phyloP scores from a whole-genome alignment of 108 stramenopile genomes.

The Conticribra weissflogii region DNA sequence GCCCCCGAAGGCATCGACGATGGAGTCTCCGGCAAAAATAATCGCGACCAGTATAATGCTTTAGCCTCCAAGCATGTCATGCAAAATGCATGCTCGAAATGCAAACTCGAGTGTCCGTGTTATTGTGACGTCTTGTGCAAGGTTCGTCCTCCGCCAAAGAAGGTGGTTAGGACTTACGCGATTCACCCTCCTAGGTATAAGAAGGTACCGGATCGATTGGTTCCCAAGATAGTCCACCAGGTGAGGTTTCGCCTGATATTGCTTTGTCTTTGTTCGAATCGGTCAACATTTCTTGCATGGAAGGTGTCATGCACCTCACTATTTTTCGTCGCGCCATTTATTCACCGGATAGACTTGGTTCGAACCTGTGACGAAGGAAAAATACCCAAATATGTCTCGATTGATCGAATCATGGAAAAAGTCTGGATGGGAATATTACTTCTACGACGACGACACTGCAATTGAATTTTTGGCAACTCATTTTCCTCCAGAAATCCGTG shows the following conservation, averaged over 20 bases:
- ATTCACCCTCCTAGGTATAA: constrained; percentile 56
- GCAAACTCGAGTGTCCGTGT: constrained; percentile 47
- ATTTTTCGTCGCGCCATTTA: too few relatives aligned
- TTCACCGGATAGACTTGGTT: constrained; percentile 26
- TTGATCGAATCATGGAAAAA: constrained; percentile 73
- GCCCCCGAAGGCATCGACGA: constrained; percentile 8
- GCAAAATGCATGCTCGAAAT: constrained; percentile 38
- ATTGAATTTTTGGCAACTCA: constrained; percentile 61
- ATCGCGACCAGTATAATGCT: neutral
- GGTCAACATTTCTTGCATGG: too few relatives aligned
- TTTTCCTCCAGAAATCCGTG: constrained; percentile 72
- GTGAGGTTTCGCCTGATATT: constrained; percentile 58
- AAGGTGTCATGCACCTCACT: too few relatives aligned
- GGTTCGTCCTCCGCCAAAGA: constrained; percentile 50
- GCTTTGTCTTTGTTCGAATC: too few relatives aligned
- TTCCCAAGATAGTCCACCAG: constrained; percentile 85
- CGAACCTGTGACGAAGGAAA: constrained; percentile 29
- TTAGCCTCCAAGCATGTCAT: neutral
- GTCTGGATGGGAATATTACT: constrained; percentile 81
- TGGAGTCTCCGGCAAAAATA: neutral
- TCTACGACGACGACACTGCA: constrained; percentile 70
- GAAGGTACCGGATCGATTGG: constrained; percentile 64
- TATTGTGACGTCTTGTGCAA: constrained; percentile 54
- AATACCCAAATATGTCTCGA: constrained; percentile 72
- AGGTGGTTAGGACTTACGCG: constrained; percentile 30